Evolutionary conservation across 345 rosid species (phyloP).

Genomic region (Mercurialis annua): DNA sequence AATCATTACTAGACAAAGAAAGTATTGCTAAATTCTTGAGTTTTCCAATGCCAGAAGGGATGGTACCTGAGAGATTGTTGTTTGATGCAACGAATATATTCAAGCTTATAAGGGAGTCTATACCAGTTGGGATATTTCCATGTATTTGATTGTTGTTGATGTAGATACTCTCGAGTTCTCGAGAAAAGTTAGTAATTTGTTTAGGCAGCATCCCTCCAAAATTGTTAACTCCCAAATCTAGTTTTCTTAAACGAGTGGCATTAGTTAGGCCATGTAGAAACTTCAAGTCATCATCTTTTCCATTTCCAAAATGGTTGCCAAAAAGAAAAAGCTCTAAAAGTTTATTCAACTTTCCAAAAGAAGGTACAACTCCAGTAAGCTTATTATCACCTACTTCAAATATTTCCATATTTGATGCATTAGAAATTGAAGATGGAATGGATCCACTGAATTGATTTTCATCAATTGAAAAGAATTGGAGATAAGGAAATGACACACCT

Average conservation of each 20-base stretch:
- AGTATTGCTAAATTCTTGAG: neutral
- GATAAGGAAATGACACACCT: no score
- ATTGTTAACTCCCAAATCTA: neutral
- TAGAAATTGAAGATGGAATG: no score
- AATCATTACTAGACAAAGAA: neutral
- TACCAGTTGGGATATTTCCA: conserved; percentile 11
- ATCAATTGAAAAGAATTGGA: no score
- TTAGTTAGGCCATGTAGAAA: conserved; percentile 4
- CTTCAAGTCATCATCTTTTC: conserved; percentile 9
- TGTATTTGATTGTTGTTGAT: neutral
- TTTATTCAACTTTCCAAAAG: no score
- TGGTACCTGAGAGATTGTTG: conserved; percentile 7
- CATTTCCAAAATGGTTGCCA: conserved; percentile 7
- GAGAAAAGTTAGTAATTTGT: neutral
- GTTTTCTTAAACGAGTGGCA: neutral
- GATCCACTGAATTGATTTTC: no score
- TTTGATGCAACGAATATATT: neutral
- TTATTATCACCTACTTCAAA: no score
- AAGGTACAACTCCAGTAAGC: no score
- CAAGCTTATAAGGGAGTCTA: neutral
- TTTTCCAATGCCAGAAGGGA: conserved; percentile 7
- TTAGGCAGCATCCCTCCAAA: conserved; percentile 7
- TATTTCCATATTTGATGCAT: no score
- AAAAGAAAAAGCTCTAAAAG: no score
- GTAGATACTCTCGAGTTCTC: neutral